Percentiles rank a stretch among this genome's conserved stretches.
Conservation (phyloP, 2,329 filamentous ascomycete genomes). For the Didymella pinodella region DNA sequence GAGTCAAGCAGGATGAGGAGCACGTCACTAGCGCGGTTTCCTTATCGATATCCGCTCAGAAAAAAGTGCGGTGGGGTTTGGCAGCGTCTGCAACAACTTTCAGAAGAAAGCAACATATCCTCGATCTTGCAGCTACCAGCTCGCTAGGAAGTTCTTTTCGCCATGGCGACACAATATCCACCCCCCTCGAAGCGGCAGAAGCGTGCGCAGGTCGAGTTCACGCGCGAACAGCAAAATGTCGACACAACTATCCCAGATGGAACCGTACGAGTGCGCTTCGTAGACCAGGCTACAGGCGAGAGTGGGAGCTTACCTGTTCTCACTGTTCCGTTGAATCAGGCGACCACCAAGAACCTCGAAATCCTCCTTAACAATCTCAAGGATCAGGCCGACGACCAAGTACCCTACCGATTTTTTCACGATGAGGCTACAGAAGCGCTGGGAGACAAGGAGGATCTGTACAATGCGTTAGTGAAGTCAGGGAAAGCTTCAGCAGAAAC, state of each 20-base stretch:
- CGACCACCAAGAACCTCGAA: slow-evolving; percentile 87
- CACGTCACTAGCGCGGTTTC: slow-evolving; percentile 32
- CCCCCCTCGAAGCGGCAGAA: slow-evolving; percentile 89
- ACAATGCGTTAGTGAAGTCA: slow-evolving; percentile 51
- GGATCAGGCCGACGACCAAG: slow-evolving; percentile 68
- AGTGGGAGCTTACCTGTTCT: slow-evolving; percentile 72
- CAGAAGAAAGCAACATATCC: neutral
- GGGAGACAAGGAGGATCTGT: slow-evolving; percentile 57
- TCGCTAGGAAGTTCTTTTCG: neutral
- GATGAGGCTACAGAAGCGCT: slow-evolving; percentile 53
- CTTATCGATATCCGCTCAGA: slow-evolving; percentile 34
- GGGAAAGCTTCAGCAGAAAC: slow-evolving; percentile 64
- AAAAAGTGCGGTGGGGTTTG: slow-evolving; percentile 25
- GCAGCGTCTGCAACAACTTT: slow-evolving; percentile 13
- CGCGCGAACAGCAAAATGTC: slow-evolving; percentile 78
- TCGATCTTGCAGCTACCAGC: neutral
- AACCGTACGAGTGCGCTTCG: slow-evolving; percentile 84
- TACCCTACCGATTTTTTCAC: slow-evolving; percentile 73
- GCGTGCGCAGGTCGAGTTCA: slow-evolving; percentile 74
- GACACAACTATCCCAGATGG: slow-evolving; percentile 71
- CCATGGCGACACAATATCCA: slow-evolving; percentile 83
- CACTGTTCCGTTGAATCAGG: slow-evolving; percentile 81
- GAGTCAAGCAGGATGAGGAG: slow-evolving; percentile 14
- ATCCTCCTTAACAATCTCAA: slow-evolving; percentile 85
- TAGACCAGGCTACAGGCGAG: slow-evolving; percentile 76